Evolutionary conservation across 805 yeast genomes (phyloP), one percentile per base, ranked within the genome.

Genomic region (Sugiyamaella mastotermitis): DNA sequence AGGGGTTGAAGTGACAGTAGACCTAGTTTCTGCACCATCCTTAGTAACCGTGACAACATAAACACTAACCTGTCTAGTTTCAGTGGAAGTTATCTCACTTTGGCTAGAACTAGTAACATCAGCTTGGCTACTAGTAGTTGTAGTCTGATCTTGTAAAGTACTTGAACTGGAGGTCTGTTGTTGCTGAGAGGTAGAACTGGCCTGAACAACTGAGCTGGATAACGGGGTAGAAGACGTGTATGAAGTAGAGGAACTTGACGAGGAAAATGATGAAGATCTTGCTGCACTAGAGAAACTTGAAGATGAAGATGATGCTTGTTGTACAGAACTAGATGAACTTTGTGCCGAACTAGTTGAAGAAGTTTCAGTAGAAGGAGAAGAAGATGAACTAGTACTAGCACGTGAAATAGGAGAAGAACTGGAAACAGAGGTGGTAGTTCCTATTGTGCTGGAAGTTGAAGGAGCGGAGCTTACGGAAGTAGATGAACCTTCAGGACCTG

Each of bases 401-500:
- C n/a, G n/a, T n/a, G n/a, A n/a, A n/a, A n/a, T n/a, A 6, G 33
- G 24, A 9, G 17, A 10, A 16, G 31, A 28, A 10, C 14, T 28
- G 10, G 31, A 10, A 10, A 16, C 19, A 13, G 31, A 10, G 17
- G 31, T 28, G 15, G 31, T 11, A 10, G 31, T 28, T 9, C 17
- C 9, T 15, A 28, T 10, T 5, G 33, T 18, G 33, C 15, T 31
- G 33, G 24, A 15, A n/a, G 45, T 21, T 14, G 33, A 6, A 5
- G 35, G 7, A 33, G 13, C 9, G 18, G 38, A 31, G 26, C 31
- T 32, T 21, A 36, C 21, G 5, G 38, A 18, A 5, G 35, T 20
- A 18, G 38, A 8, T 22, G 34, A 3, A 3, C 13, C 14, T 8
- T 22, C 25, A 17, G 40, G 7, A 27, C 17, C 30, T 7, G 30